Base-by-base conservation (phyloP, 129 eudicot species). In the Arctium minus region DNA sequence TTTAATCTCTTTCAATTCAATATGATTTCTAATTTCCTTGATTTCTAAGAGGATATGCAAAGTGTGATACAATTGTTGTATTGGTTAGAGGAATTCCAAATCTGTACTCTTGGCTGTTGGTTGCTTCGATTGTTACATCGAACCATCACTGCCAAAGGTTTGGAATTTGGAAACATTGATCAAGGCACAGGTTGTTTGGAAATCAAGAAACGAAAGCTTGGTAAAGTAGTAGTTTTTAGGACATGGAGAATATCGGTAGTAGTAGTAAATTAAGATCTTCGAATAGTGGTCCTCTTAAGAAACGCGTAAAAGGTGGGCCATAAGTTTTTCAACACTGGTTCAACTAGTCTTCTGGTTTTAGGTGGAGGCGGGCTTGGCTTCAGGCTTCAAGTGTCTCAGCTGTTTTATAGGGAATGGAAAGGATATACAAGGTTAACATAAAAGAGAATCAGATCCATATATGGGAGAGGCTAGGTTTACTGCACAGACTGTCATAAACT, bases 271-370 rank as follows among this genome's bases (percentile, higher is more conserved):
- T 75, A 85, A 88, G 88, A 85, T 85, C 96, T 87, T 91, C 92
- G 71, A 88, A 79, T 88, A 86, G 82, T 85, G 96, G 96, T 87
- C 91, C 89, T 80, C 89, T 72, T 85, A 86, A 82, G 75, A 62
- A 86, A 80, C 86, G 91, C 89, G 44, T 81, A 85, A 85, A 85
- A 39, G 91, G 92, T 85, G 84, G 94, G 91, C 92, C 94, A 86
- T 82, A 82, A 80, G 88, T 84, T 89, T 81, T 81, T 86, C 87
- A 88, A 88, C 87, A 87, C 89, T 86, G 91, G 88, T 83, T 88
- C 96, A 91, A 88, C 97, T 83, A 97, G 93, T 88, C 97, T 90
- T 90, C 98, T 80, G 97, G 93, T 90, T 91, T 90, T 67, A 83
- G 87, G 91, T 80, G 72, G 76, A 87, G 92, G 92, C 89, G 10